Evolutionary conservation across 1,284 basidiomycete species (phyloP), one percentile per base, ranked within the genome.

Genomic region (Athelia sp.): DNA sequence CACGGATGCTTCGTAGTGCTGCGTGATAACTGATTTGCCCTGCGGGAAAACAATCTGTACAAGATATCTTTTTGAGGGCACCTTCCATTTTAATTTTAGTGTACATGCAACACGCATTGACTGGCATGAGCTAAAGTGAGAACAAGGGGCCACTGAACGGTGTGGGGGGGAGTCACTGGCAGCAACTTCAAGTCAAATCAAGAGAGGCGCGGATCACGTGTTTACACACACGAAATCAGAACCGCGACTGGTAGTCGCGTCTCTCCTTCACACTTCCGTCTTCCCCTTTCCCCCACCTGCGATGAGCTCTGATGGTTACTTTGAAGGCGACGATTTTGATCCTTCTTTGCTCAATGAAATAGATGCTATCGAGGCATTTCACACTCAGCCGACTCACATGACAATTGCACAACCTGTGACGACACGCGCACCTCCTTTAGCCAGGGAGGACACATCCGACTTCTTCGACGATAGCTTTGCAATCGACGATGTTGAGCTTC

Each of bases 281-380:
- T 44, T 35, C 43, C 36, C 24, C 14, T 45, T 42, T 46, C 43
- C 45, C 24, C 42, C 38, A 35, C 38, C 46, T 24, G 22, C 40
- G 48, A 89, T 85, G 85, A 81, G 78, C 68, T 86, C 84, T 32
- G 82, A 84, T 61, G 78, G 70, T 29, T 83, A 78, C 56, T 87
- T 85, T 60, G 81, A 81, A 55, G 81, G 81, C 54, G 73, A 76
- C 54, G 43, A 44, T 24, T 21, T 44, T 19, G 23, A 44, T 24
- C 18, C 43, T 15, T 21, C 18, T 10, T 22, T 44, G 18, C 62
- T 87, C 32, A 71, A 81, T 46, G 75, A 83, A 57, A 70, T 90
- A 21, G 80, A 87, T 58, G 74, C 75, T 18, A 81, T 90, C 48
- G 88, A 90, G 64, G 79, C 80, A 17, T 74, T 78, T 24, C 72